phyloP scores from a whole-genome alignment of 1,284 basidiomycete genomes.

The Singerocomus inundabilis region DNA sequence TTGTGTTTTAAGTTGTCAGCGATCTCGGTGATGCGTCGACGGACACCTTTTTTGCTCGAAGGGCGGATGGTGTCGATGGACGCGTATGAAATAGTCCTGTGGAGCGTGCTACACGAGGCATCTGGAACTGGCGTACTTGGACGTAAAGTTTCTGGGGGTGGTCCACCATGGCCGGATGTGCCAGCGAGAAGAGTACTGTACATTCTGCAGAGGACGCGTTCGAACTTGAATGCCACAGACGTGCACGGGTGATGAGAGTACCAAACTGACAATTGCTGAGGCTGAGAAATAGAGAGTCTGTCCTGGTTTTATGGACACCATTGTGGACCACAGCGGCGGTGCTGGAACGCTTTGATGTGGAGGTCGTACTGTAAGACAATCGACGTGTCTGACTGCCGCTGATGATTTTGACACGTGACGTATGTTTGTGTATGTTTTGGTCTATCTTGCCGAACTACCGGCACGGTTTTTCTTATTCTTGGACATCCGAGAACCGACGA shows the following conservation, averaged over 20 bases:
- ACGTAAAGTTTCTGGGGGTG: neutral
- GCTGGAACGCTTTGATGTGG: constrained; percentile 5
- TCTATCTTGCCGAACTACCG: neutral
- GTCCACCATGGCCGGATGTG: neutral
- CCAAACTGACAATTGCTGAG: neutral
- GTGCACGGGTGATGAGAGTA: neutral
- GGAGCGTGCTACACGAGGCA: constrained; percentile 7
- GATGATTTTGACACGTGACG: neutral
- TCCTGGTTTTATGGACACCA: constrained; percentile 9
- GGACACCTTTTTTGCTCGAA: constrained; percentile 10
- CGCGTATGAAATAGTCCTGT: constrained; percentile 19
- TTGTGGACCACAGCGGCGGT: constrained; percentile 7
- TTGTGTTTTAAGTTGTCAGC: constrained; percentile 8
- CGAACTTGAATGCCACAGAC: neutral
- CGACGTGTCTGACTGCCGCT: too few species aligned
- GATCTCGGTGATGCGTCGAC: constrained; percentile 20
- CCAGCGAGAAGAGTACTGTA: neutral
- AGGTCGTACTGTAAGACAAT: too few species aligned
- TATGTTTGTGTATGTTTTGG: constrained; percentile 11
- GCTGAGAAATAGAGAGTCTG: neutral
- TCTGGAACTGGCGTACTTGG: constrained; percentile 13
- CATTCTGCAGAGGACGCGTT: neutral
- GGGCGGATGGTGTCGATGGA: constrained; percentile 20
- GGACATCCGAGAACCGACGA: constrained; percentile 23
- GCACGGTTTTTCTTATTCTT: neutral